These are phyloP conservation scores for Pistacia atlantica DNA, from an alignment of 345 rosid species.

Conservation along the genomic window DNA sequence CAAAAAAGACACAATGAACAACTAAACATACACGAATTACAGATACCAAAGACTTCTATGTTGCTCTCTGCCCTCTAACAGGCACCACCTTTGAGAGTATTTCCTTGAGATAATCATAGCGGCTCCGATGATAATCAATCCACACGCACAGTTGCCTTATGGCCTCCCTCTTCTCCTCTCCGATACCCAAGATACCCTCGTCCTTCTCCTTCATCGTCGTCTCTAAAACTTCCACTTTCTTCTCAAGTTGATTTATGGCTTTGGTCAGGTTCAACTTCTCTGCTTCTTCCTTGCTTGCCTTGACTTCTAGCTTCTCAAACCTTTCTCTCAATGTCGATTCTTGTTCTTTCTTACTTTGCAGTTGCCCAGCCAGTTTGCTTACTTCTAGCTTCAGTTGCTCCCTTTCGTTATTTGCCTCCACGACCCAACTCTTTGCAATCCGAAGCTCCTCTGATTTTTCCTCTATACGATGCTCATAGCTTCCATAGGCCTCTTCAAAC, in stretches of 20 bases:
- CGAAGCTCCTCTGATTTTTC: constrained; percentile 44
- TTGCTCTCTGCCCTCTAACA: constrained; percentile 30
- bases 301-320: constrained; percentile 47
- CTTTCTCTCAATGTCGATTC: constrained; percentile 34
- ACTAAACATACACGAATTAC: constrained; percentile 10
- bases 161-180: constrained; percentile 89
- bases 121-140: constrained; percentile 76
- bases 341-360: constrained; percentile 37
- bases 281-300: constrained; percentile 42
- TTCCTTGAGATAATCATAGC: constrained; percentile 57
- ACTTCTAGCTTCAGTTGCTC: constrained; percentile 38
- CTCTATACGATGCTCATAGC: constrained; percentile 39
- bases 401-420: constrained; percentile 39
- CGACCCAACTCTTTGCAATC: constrained; percentile 49
- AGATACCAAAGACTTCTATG: constrained; percentile 18
- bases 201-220: constrained; percentile 50
- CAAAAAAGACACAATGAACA: constrained; percentile 1
- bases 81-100: constrained; percentile 44
- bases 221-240: constrained; percentile 43
- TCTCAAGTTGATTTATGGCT: constrained; percentile 35
- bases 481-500: constrained; percentile 39
- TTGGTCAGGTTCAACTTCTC: constrained; percentile 56
- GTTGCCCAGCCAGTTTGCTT: constrained; percentile 33
- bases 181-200: constrained; percentile 43
- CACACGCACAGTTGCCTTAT: constrained; percentile 88